Conservation (phyloP, 441 rosid genomes). For the Raphanus hybrid region DNA sequence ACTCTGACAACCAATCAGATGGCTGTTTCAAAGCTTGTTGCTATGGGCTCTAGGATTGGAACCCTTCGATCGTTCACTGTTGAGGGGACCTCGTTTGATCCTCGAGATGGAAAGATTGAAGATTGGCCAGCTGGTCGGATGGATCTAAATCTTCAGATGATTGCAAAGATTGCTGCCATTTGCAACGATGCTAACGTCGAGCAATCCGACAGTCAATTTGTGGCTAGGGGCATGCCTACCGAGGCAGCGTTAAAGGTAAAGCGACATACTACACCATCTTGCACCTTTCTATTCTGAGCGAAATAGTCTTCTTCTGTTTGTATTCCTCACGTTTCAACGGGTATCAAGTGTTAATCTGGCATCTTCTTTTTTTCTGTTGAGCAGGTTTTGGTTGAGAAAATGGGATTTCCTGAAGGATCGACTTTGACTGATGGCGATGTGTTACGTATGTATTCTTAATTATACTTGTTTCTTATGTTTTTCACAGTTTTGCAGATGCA, state of each 20-base stretch:
- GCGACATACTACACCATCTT: slow-evolving; percentile 18
- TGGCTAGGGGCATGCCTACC: slow-evolving; percentile 81
- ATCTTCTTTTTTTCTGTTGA: background rate
- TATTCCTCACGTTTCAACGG: background rate
- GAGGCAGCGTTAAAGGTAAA: slow-evolving; percentile 97
- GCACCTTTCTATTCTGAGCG: slow-evolving; percentile 12
- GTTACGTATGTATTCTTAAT: slow-evolving; percentile 26
- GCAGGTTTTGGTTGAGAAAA: slow-evolving; percentile 16
- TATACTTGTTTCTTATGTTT: slow-evolving; percentile 11
- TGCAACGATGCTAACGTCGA: slow-evolving; percentile 86
- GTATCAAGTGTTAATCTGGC: background rate
- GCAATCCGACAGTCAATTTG: slow-evolving; percentile 63
- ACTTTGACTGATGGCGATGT: slow-evolving; percentile 18
- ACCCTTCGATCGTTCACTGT: slow-evolving; percentile 75
- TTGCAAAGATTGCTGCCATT: slow-evolving; percentile 84
- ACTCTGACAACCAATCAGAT: slow-evolving; percentile 95
- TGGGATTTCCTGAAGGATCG: background rate
- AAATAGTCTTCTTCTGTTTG: background rate
- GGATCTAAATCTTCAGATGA: slow-evolving; percentile 88
- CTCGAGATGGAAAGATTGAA: slow-evolving; percentile 79
- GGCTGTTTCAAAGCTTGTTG: slow-evolving; percentile 86
- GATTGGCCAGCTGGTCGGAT: slow-evolving; percentile 72
- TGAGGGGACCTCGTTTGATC: slow-evolving; percentile 79
- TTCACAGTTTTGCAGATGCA: slow-evolving; percentile 13
- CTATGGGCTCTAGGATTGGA: slow-evolving; percentile 76